Conservation (phyloP, 768 basidiomycete genomes). For the Tulasnella sp. region DNA sequence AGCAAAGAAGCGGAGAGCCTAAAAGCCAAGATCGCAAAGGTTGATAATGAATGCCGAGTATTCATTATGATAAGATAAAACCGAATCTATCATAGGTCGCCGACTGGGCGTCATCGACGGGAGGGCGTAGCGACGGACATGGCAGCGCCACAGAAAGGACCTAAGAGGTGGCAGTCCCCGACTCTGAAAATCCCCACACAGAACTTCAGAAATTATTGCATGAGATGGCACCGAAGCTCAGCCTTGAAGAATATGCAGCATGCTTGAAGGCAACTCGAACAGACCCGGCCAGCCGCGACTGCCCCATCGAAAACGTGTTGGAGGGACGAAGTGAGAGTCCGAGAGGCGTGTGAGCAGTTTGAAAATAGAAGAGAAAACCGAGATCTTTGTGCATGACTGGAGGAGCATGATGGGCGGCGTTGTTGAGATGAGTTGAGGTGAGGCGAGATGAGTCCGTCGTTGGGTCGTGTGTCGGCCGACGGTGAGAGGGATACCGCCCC, state of each 20-base stretch:
- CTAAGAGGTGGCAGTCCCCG: background rate
- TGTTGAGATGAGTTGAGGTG: background rate
- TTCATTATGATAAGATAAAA: background rate
- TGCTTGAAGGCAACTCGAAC: background rate
- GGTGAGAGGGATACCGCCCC: background rate
- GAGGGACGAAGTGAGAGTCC: slow-evolving; percentile 7
- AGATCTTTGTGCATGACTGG: background rate
- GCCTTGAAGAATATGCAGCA: background rate
- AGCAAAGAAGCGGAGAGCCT: background rate
- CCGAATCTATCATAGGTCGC: background rate
- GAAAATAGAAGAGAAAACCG: background rate
- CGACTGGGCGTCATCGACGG: background rate
- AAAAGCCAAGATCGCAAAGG: slow-evolving; percentile 1
- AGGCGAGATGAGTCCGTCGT: background rate
- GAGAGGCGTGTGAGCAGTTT: slow-evolving; percentile 1
- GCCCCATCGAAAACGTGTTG: background rate
- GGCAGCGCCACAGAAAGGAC: background rate
- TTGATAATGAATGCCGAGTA: background rate
- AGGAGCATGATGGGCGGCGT: background rate
- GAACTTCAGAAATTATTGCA: background rate
- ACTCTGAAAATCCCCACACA: background rate
- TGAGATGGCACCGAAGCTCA: background rate
- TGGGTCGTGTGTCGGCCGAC: background rate
- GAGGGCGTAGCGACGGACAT: background rate
- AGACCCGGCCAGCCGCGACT: background rate